Conservation (phyloP, 23 red algal species). For the Gracilaria gracilis region DNA sequence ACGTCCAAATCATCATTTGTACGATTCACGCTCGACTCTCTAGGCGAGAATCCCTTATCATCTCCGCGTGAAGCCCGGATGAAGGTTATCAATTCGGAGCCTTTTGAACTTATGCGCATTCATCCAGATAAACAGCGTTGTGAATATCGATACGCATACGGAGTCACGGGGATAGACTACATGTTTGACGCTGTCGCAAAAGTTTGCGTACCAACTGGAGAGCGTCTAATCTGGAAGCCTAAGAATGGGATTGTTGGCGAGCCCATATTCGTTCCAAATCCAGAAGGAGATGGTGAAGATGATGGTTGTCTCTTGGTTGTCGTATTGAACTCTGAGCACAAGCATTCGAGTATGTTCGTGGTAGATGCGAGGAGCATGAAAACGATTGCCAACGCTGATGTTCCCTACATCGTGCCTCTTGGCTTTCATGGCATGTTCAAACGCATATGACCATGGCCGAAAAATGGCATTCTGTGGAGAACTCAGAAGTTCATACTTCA, state of each 20-base stretch:
- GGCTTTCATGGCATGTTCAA: slow-evolving; percentile 70
- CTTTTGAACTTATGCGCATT: slow-evolving; percentile 58
- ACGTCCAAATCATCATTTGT: slow-evolving; percentile 18
- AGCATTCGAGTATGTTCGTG: slow-evolving; percentile 41
- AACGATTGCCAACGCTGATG: slow-evolving; percentile 51
- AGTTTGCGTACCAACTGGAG: slow-evolving; percentile 30
- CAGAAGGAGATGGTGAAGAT: slow-evolving; percentile 42
- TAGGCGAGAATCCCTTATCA: background rate
- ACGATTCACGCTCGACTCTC: slow-evolving; percentile 27
- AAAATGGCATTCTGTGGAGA: too few relatives aligned
- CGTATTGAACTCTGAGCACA: background rate
- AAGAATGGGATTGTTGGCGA: slow-evolving; percentile 31
- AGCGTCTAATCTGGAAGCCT: slow-evolving; percentile 1
- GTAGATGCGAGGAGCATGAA: slow-evolving; percentile 46
- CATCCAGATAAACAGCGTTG: slow-evolving; percentile 10
- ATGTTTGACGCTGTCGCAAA: slow-evolving; percentile 50
- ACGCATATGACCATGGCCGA: background rate
- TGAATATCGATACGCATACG: slow-evolving; percentile 62
- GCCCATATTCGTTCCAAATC: slow-evolving; percentile 68
- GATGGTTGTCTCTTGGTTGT: slow-evolving; percentile 64
- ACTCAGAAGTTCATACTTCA: too few relatives aligned
- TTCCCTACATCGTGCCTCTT: slow-evolving; percentile 50
- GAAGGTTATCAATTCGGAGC: slow-evolving; percentile 6
- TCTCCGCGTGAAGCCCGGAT: background rate
- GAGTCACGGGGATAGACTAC: background rate